Conservation (phyloP, 371 early-diverging fungal genomes). For the Rhizopus microsporus region DNA sequence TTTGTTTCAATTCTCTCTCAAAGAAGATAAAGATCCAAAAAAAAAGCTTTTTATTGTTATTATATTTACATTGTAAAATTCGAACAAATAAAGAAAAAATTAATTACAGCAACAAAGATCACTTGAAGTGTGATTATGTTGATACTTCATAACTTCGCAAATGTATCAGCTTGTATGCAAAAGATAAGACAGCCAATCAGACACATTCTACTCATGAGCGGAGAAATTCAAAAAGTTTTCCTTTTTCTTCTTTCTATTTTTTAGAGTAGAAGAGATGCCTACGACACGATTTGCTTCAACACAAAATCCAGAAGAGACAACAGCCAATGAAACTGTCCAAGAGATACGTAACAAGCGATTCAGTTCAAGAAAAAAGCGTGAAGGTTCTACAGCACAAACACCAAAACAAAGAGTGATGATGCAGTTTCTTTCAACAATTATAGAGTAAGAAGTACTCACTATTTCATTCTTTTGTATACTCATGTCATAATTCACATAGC, state of each 20-base stretch:
- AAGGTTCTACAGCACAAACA: constrained; percentile 1
- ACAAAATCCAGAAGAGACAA: not conserved
- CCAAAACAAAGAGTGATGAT: constrained; percentile 13
- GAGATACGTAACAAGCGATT: constrained; percentile 7
- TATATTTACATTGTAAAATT: too few species aligned
- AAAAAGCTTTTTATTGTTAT: too few species aligned
- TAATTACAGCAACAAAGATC: too few species aligned
- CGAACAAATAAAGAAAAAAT: too few species aligned
- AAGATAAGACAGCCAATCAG: too few species aligned
- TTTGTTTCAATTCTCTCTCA: too few species aligned
- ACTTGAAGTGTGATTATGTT: too few species aligned
- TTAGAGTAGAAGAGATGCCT: constrained; percentile 9
- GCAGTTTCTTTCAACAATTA: constrained; percentile 13
- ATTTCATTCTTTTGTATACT: not conserved
- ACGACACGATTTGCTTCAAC: constrained; percentile 19
- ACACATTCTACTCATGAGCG: too few species aligned
- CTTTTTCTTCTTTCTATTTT: not conserved
- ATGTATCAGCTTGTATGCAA: too few species aligned
- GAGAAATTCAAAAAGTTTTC: not conserved
- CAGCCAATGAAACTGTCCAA: constrained; percentile 4
- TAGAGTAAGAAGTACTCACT: constrained; percentile 9
- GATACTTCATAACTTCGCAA: too few species aligned
- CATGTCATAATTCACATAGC: constrained; percentile 3
- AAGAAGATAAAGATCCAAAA: too few species aligned
- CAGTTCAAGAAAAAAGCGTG: constrained; percentile 14